These are phyloP conservation scores for Colletotrichum tropicicola DNA, from an alignment of 2,329 filamentous ascomycete genomes.

Conservation along the genomic window DNA sequence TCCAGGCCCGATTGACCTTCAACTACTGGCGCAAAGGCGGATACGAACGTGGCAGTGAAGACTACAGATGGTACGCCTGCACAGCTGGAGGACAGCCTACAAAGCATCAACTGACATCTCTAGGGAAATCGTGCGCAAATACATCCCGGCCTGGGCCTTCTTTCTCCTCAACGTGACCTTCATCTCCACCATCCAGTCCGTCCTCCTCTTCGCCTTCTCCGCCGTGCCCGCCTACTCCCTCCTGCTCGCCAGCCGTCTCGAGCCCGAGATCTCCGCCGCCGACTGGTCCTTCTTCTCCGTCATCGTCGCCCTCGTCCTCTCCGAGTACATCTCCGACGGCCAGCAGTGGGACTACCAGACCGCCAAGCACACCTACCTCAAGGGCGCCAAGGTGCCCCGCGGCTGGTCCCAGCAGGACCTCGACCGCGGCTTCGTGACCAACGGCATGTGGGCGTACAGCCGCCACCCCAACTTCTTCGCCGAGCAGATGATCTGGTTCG, in stretches of 20 bases:
- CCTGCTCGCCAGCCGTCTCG: conserved; percentile 74
- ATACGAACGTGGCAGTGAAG: conserved; percentile 87
- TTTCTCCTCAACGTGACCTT: conserved; percentile 90
- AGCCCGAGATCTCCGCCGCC: conserved; percentile 53
- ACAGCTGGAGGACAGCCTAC: background rate
- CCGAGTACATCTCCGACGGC: conserved; percentile 86
- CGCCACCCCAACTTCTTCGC: conserved; percentile 95
- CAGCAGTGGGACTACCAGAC: conserved; percentile 92
- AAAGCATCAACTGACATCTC: conserved; percentile 30
- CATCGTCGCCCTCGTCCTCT: conserved; percentile 60
- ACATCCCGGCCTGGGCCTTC: conserved; percentile 72
- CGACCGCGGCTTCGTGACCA: conserved; percentile 87
- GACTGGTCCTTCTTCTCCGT: conserved; percentile 59
- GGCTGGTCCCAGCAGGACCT: conserved; percentile 77
- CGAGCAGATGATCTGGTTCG: conserved; percentile 90
- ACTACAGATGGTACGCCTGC: conserved; percentile 82
- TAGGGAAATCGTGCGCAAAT: conserved; percentile 75
- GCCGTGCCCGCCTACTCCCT: conserved; percentile 83
- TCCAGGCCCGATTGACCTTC: conserved; percentile 81
- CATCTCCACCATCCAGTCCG: conserved; percentile 84
- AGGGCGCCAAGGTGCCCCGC: conserved; percentile 74
- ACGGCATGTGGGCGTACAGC: conserved; percentile 86
- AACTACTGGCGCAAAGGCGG: conserved; percentile 98
- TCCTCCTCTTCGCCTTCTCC: conserved; percentile 82
- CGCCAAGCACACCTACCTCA: conserved; percentile 80